These are phyloP conservation scores for Fusarium coffeatum DNA, from an alignment of 2,329 filamentous ascomycete species.

Conservation along the genomic window DNA sequence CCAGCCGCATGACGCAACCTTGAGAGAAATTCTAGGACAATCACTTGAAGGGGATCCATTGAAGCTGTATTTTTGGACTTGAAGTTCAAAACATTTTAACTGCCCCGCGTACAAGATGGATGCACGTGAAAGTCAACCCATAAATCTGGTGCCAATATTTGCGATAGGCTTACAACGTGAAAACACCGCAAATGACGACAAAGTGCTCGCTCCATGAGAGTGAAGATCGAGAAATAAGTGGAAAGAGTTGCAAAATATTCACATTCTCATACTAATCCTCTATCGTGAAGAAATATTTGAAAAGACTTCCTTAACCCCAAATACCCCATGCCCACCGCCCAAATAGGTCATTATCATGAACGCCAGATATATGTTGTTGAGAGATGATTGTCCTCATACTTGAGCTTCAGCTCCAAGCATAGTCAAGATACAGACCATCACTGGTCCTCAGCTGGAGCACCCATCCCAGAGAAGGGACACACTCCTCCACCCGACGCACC, in stretches of 20 bases:
- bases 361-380: slow-evolving; percentile 27
- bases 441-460: slow-evolving; percentile 28
- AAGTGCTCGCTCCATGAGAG: neutral
- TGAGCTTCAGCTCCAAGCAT: neutral
- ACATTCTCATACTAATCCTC: neutral
- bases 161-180: neutral
- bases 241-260: slow-evolving; percentile 12
- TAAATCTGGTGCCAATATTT: neutral
- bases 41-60: neutral
- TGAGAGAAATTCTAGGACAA: slow-evolving; percentile 1
- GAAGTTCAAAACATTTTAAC: neutral
- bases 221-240: neutral
- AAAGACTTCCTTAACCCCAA: slow-evolving; percentile 19
- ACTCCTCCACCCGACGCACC: slow-evolving; percentile 36
- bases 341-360: slow-evolving; percentile 30
- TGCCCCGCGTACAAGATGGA: neutral
- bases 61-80: neutral
- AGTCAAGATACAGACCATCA: neutral
- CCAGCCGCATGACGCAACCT: slow-evolving; percentile 26
- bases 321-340: slow-evolving; percentile 10
- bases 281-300: slow-evolving; percentile 5
- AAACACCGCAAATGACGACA: neutral
- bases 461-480: slow-evolving; percentile 45
- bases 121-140: neutral
- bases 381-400: slow-evolving; percentile 1